Percentiles rank a stretch among this genome's conserved stretches.
Evolutionary conservation across 2,329 filamentous ascomycete genomes (phyloP).

Genomic region (Ceratocystiopsis brevicomis): DNA sequence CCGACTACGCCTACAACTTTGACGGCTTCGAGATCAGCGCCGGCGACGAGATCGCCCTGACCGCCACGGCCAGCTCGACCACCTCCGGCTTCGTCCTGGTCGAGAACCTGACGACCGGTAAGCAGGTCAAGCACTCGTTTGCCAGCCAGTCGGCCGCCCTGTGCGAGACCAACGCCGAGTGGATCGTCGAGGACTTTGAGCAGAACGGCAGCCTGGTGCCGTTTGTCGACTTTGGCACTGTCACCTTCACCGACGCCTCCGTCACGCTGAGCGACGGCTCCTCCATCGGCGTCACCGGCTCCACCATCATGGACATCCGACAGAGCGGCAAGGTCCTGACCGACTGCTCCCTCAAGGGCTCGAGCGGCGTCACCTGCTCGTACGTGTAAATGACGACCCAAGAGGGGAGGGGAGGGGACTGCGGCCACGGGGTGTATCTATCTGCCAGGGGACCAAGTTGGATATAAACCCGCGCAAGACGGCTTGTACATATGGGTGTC

Average conservation of each 20-base stretch:
- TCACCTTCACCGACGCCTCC: constrained; percentile 23
- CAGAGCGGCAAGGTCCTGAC: constrained; percentile 10
- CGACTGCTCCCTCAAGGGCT: constrained; percentile 7
- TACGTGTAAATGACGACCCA: constrained; percentile 23
- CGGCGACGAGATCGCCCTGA: constrained; percentile 14
- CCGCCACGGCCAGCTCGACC: constrained; percentile 19
- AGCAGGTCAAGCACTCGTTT: constrained; percentile 25
- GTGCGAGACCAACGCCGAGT: constrained; percentile 14
- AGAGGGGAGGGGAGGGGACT: too few species aligned
- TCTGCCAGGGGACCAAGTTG: too few species aligned
- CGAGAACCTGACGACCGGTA: constrained; percentile 19
- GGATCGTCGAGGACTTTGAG: constrained; percentile 16
- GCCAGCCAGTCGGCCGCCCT: constrained; percentile 17
- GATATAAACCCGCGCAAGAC: too few species aligned
- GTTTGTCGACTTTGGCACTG: constrained; percentile 13
- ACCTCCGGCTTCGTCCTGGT: constrained; percentile 10
- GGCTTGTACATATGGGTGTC: too few species aligned
- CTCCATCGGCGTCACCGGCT: constrained; percentile 17
- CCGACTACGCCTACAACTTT: constrained; percentile 14
- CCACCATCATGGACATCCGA: constrained; percentile 21
- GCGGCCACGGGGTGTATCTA: too few species aligned
- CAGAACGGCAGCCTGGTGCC: constrained; percentile 10
- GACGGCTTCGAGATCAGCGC: constrained; percentile 12
- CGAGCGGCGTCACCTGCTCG: constrained; percentile 9
- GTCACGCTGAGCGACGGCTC: constrained; percentile 15